Base-by-base conservation (phyloP, 352 stramenopile genomes). In the Pythium vanterpoolii region DNA sequence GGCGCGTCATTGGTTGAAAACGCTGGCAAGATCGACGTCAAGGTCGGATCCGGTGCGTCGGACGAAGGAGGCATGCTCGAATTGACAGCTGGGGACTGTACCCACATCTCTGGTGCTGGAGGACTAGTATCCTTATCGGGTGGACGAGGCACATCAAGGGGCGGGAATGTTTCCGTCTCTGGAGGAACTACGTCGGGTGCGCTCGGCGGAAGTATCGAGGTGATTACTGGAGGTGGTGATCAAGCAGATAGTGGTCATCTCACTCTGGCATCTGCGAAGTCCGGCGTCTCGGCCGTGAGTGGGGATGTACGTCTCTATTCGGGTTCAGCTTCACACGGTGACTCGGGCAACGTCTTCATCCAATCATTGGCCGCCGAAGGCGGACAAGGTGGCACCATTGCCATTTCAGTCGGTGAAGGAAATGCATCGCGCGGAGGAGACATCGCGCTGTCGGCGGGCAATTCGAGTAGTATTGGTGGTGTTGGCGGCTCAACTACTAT, bases 311-410 rank as follows among this genome's bases (percentile, higher is more conserved):
- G 14, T 34, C 23, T 56, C 5, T 19, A 19, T 5, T 47, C 49
- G 3, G 49, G 49, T 24, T 34, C 49, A 31, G 23, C 49, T 1
- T 38, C 33, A 21, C 33, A 46, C 14, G 49, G 49, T 46, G 23
- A 56, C 24, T 56, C 47, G 1, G 47, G 47, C 5, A 36, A 10
- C 14, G 40, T 48, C 3, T 53, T 30, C 2, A 43, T 60, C 33
- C n/a, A 52, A 19, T 77, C 72, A 8, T 70, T 68, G 4, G 34
- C 40, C 19, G 69, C 67, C 6, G 31, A 68, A 46, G 64, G 59
- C 40, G 73, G 73, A 9, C 52, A 67, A 33, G 69, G 67, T 21
- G 73, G 73, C 7, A 52, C 51, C 14, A 67, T 81, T n/a, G 65
- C 50, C 13, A 30, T 78, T 0, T 64, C 55, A 24, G 56, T 78